Conservation (phyloP, 1,284 basidiomycete genomes). For the Papiliotrema nemorosa region DNA sequence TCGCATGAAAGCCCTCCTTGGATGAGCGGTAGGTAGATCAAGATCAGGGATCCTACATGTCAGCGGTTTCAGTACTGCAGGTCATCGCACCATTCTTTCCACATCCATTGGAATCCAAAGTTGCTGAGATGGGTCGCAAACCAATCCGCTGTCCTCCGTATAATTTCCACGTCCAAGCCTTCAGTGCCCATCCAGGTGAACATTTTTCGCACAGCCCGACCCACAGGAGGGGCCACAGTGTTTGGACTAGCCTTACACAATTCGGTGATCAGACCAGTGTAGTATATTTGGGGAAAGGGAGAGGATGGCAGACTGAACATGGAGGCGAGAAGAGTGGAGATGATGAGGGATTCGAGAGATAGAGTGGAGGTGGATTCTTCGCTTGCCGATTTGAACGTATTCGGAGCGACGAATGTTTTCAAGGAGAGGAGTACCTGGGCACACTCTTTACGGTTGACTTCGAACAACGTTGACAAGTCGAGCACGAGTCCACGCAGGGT, state of each 20-base stretch:
- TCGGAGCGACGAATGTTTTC: constrained; percentile 75
- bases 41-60: constrained; percentile 76
- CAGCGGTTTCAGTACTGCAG: not conserved
- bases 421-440: constrained; percentile 82
- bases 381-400: constrained; percentile 63
- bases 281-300: constrained; percentile 76
- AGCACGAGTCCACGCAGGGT: constrained; percentile 69
- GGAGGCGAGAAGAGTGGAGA: constrained; percentile 64
- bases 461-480: constrained; percentile 88
- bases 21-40: constrained; percentile 66
- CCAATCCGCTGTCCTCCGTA: constrained; percentile 85
- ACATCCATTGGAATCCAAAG: constrained; percentile 98
- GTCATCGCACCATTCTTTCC: constrained; percentile 88
- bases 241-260: constrained; percentile 86
- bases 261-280: constrained; percentile 84
- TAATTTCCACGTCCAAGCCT: constrained; percentile 78
- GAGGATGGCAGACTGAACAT: constrained; percentile 75
- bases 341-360: constrained; percentile 43
- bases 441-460: constrained; percentile 94
- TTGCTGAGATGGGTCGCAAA: constrained; percentile 95
- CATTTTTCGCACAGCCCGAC: constrained; percentile 85
- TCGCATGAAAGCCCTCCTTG: constrained; percentile 82
- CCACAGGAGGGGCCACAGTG: constrained; percentile 92
- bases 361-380: constrained; percentile 36
- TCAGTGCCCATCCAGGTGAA: constrained; percentile 67